Evolutionary conservation across 805 yeast species (phyloP), one percentile per base, ranked within the genome.

Genomic region (Candida oleophila): DNA sequence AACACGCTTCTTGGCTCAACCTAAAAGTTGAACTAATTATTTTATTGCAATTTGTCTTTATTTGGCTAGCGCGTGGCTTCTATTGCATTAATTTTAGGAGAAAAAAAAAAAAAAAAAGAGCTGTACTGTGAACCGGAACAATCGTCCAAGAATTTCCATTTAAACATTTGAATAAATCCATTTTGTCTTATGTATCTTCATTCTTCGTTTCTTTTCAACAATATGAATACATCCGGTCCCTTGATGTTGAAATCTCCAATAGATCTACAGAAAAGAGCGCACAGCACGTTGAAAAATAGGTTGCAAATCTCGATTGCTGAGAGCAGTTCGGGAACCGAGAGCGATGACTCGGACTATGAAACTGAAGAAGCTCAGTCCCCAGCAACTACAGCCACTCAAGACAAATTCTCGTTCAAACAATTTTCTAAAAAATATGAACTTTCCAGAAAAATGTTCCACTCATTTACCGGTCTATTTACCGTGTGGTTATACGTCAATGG

Each of bases 381-480:
- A 33, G n/a, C 7, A 4, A 14, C 15, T 14, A 33, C 36, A 15
- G 14, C 36, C 7, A 14, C 14, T 7, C 8, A 16, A 16, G 37
- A n/a, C 8, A 34, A 34, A 16, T 34, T 14, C 14, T 34, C 30
- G 5, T 39, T 22, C 18, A 22, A 4, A 4, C 18, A 25, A 14
- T 39, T 39, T 39, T 33, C 42, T 7, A 22, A 32, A 33, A 49
- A 45, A 20, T 53, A 57, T 45, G 61, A 57, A 43, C 45, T 57
- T 25, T 60, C 61, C 2, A 49, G 61, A 32, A 57, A 57, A 44
- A 42, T 46, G 21, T 57, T 57, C 44, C 61, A 57, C 41, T 51
- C 56, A 15, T 36, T 41, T 28, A 52, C 50, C 22, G 61, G 60
- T 8, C 45, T 56, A 39, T 38, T 49, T 39, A 49, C 60, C 8